Conservation (phyloP, 352 stramenopile genomes). For the Pythium dissimile region DNA sequence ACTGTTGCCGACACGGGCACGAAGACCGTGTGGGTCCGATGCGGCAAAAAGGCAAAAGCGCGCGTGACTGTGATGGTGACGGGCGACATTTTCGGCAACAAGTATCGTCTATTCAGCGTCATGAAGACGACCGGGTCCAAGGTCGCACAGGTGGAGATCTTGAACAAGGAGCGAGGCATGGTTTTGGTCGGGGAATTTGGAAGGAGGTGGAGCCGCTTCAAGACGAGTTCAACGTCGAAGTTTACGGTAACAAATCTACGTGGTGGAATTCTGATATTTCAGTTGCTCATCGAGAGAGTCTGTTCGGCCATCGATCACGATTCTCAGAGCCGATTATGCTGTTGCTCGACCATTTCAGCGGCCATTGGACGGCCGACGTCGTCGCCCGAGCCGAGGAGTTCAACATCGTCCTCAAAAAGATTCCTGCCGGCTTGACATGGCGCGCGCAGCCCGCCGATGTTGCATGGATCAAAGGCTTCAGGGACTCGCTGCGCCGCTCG, state of each 20-base stretch:
- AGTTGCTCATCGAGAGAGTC: constrained; percentile 13
- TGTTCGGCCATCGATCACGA: constrained; percentile 16
- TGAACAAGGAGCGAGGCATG: constrained; percentile 11
- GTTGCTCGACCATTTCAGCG: constrained; percentile 21
- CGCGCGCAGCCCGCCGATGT: constrained; percentile 23
- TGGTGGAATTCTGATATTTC: constrained; percentile 21
- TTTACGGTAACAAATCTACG: constrained; percentile 18
- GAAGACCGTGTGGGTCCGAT: constrained; percentile 27
- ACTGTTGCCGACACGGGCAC: constrained; percentile 13
- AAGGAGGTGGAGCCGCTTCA: constrained; percentile 4
- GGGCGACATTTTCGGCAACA: constrained; percentile 13
- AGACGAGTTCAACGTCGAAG: neutral
- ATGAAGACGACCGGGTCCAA: constrained; percentile 6
- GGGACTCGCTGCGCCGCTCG: constrained; percentile 6
- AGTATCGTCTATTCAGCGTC: constrained; percentile 22
- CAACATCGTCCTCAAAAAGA: constrained; percentile 15
- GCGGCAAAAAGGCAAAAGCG: constrained; percentile 22
- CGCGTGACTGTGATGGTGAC: constrained; percentile 23
- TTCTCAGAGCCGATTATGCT: constrained; percentile 17
- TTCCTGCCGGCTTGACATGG: constrained; percentile 22
- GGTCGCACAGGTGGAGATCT: neutral
- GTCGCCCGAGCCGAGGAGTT: constrained; percentile 2
- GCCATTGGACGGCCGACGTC: constrained; percentile 9
- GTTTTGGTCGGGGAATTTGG: constrained; percentile 14
- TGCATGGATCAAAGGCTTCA: constrained; percentile 26